Percentiles rank a stretch among this genome's conserved stretches.
Evolutionary conservation across 1,284 basidiomycete genomes (phyloP).

Genomic region (Heterobasidion annosum): DNA sequence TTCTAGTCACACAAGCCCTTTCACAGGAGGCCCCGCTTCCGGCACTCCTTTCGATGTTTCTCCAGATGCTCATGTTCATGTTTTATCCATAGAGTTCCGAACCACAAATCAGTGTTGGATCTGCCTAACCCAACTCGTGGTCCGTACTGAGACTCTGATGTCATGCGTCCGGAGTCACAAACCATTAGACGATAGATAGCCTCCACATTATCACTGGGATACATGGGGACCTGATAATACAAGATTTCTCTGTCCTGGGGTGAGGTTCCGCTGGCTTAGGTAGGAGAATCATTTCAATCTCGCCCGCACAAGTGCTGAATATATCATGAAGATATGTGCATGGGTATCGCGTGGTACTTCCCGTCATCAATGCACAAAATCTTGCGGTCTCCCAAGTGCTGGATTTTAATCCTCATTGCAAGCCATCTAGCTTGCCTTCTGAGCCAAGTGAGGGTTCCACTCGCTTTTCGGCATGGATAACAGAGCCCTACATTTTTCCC

Average conservation of each 20-base stretch:
- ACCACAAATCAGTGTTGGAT: conserved; percentile 4
- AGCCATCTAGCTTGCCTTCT: not conserved
- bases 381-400: conserved; percentile 19
- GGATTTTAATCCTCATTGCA: conserved; percentile 25
- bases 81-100: conserved; percentile 28
- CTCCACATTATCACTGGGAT: conserved; percentile 24
- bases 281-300: conserved; percentile 9
- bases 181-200: not conserved
- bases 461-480: too few species aligned
- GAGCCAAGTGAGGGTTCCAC: not conserved
- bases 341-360: conserved; percentile 30
- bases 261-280: conserved; percentile 29
- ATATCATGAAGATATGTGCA: conserved; percentile 30
- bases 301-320: not conserved
- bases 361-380: conserved; percentile 8
- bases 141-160: conserved; percentile 27
- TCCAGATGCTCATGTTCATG: conserved; percentile 32
- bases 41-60: conserved; percentile 26
- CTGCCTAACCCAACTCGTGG: conserved; percentile 20
- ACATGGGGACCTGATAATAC: conserved; percentile 36
- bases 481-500: too few species aligned
- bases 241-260: conserved; percentile 24
- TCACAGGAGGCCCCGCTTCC: conserved; percentile 22
- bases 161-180: conserved; percentile 14
- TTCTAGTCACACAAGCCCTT: conserved; percentile 19